Evolutionary conservation across 345 rosid species (phyloP), one percentile per base, ranked within the genome.

Genomic region (Salix dunnii): DNA sequence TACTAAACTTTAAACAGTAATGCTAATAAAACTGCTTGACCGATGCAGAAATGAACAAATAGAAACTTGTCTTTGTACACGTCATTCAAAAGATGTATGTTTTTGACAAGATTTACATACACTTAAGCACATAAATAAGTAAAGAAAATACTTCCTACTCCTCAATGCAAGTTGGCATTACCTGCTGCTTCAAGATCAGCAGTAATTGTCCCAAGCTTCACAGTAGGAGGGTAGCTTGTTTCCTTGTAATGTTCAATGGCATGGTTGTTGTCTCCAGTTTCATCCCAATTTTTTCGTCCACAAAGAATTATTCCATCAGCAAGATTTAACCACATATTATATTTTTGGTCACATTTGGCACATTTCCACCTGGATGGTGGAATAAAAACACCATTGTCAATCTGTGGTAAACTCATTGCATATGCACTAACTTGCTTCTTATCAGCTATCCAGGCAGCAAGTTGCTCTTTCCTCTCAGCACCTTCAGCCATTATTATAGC

Each of bases 301-400:
- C 98, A 96, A n/a, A 94, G 94, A 77, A 92, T 94, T 93, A 87
- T 86, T 75, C 99, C 99, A 85, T 96, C 99, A 6, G 97, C 90
- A 80, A 94, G 92, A 89, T 96, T 96, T 77, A 96, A 82, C 98
- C 99, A 96, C 28, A 96, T 91, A 83, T 96, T 96, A 30, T 96
- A 94, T 70, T 73, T 91, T 84, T 96, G 91, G 67, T 96, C 97
- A 77, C 99, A 96, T 86, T 91, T 96, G 0, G 82, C 71, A 85
- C 98, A 96, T 81, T 87, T 90, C 99, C 99, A 94, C 18, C 98
- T 96, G 48, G 94, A 87, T 18, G 98, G 96, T 55, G 92, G 97
- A 83, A 96, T 72, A n/a, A 76, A 83, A 85, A 90, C 87, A 75
- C 97, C 97, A 82, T 76, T 85, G 80, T 85, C 89, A 75, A 90